Conservation (phyloP, 495 filamentous ascomycete genomes). For the Podospora australis region DNA sequence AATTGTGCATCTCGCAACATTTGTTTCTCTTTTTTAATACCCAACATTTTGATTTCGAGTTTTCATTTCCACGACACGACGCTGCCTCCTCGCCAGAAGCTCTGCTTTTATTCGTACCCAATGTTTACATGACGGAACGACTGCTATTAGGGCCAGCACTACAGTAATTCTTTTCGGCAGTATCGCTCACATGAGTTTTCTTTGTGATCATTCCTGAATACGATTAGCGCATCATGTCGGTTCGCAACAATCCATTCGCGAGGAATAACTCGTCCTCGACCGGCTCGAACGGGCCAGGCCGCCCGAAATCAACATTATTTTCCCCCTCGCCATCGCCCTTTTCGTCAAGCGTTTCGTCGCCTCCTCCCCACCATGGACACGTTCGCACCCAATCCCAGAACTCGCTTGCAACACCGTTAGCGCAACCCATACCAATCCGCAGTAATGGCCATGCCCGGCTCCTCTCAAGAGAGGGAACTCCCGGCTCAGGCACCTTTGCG, state of each 20-base stretch:
- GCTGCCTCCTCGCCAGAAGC: not conserved
- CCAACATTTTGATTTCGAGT: no score
- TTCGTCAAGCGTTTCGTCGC: slow-evolving; percentile 24
- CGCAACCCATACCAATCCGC: slow-evolving; percentile 24
- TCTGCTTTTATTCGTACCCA: not conserved
- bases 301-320: slow-evolving; percentile 70
- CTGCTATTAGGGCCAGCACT: slow-evolving; percentile 3
- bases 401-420: slow-evolving; percentile 20
- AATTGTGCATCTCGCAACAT: not conserved
- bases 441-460: slow-evolving; percentile 45
- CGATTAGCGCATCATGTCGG: slow-evolving; percentile 32
- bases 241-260: slow-evolving; percentile 72
- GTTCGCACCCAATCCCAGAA: slow-evolving; percentile 40
- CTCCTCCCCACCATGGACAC: slow-evolving; percentile 23
- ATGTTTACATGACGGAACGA: slow-evolving; percentile 19
- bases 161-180: slow-evolving; percentile 8
- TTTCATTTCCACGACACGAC: not conserved
- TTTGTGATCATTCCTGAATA: slow-evolving; percentile 3
- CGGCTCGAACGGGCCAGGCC: slow-evolving; percentile 43
- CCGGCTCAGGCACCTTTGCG: slow-evolving; percentile 72
- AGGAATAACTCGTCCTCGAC: slow-evolving; percentile 56
- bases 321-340: slow-evolving; percentile 46
- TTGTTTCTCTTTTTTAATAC: not conserved
- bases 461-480: slow-evolving; percentile 52
- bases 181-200: slow-evolving; percentile 8